Evolutionary conservation across 2,329 filamentous ascomycete genomes (phyloP).

Genomic region (Gnomoniopsis sp.): DNA sequence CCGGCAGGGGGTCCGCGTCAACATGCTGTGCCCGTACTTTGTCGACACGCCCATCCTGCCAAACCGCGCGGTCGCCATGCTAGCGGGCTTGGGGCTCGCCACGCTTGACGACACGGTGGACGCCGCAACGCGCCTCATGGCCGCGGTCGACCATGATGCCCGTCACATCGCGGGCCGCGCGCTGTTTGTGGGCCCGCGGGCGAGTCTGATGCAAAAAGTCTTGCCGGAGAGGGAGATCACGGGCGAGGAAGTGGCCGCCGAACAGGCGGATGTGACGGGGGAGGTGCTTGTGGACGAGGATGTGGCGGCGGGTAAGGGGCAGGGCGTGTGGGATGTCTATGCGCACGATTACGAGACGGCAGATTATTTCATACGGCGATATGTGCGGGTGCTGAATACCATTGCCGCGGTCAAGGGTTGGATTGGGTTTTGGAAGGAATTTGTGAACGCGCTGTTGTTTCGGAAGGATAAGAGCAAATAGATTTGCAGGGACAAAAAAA

Average conservation of each 20-base stretch:
- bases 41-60: conserved; percentile 58
- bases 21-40: conserved; percentile 67
- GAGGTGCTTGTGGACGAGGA: conserved; percentile 19
- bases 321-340: conserved; percentile 58
- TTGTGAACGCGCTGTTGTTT: conserved; percentile 20
- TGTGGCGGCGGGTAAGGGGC: conserved; percentile 28
- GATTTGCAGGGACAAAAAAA: neutral
- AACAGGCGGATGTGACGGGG: conserved; percentile 14
- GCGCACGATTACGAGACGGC: conserved; percentile 54
- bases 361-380: conserved; percentile 53
- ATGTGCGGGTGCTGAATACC: conserved; percentile 52
- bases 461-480: neutral
- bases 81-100: conserved; percentile 55
- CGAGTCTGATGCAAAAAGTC: conserved; percentile 29
- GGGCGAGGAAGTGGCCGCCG: conserved; percentile 30
- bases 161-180: conserved; percentile 53
- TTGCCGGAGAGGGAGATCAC: conserved; percentile 51
- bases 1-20: conserved; percentile 54
- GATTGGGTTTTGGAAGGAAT: conserved; percentile 43
- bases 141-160: conserved; percentile 34
- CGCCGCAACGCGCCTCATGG: conserved; percentile 58
- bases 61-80: conserved; percentile 40
- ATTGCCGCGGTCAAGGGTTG: conserved; percentile 49
- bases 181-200: conserved; percentile 55
- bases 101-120: conserved; percentile 59